Percentiles rank a stretch among this genome's conserved stretches.
These are phyloP conservation scores for Phytophthora sp. DNA, from an alignment of 352 stramenopile genomes.

Conservation along the genomic window DNA sequence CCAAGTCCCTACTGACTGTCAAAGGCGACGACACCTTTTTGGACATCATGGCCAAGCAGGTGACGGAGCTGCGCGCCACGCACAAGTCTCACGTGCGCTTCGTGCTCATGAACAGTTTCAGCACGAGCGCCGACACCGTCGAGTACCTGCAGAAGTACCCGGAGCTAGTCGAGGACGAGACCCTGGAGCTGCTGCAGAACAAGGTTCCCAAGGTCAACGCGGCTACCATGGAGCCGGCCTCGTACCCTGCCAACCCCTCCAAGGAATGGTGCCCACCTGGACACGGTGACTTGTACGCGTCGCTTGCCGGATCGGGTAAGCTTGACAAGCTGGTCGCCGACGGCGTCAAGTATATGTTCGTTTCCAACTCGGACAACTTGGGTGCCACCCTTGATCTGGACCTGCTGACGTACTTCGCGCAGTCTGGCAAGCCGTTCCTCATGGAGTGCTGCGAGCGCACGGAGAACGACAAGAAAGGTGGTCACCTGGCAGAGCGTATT, in stretches of 20 bases:
- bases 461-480: constrained; percentile 99
- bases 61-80: constrained; percentile 94
- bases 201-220: constrained; percentile 97
- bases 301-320: constrained; percentile 84
- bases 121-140: constrained; percentile 84
- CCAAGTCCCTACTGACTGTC: constrained; percentile 94
- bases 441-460: constrained; percentile 98
- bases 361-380: constrained; percentile 91
- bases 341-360: constrained; percentile 91
- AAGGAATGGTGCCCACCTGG: constrained; percentile 91
- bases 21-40: constrained; percentile 95
- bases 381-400: constrained; percentile 84
- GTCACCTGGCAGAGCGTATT: constrained; percentile 93
- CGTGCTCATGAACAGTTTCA: constrained; percentile 92
- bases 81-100: constrained; percentile 94
- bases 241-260: constrained; percentile 58
- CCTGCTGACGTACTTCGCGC: constrained; percentile 88
- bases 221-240: constrained; percentile 76
- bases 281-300: constrained; percentile 88
- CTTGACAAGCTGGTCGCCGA: constrained; percentile 86
- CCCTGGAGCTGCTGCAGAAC: constrained; percentile 98
- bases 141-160: constrained; percentile 91
- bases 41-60: constrained; percentile 89
- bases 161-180: constrained; percentile 92
- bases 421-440: constrained; percentile 89